phyloP scores from a whole-genome alignment of 2,329 filamentous ascomycete species.

The Hypoxylon sp. region DNA sequence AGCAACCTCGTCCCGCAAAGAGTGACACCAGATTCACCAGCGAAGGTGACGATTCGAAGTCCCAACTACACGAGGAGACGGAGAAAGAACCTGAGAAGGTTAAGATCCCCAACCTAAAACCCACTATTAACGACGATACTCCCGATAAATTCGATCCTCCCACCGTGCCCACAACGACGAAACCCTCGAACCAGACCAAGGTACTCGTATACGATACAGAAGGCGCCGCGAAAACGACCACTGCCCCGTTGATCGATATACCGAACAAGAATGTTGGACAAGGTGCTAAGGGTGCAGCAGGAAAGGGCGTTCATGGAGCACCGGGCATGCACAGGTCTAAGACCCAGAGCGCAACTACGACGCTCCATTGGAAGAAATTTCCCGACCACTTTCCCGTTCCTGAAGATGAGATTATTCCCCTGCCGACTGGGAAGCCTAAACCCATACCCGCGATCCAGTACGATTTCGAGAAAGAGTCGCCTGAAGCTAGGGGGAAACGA shows the following conservation, averaged over 20 bases:
- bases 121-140: constrained; percentile 31
- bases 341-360: constrained; percentile 45
- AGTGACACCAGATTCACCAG: constrained; percentile 22
- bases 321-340: constrained; percentile 43
- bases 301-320: constrained; percentile 40
- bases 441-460: constrained; percentile 83
- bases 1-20: constrained; percentile 29
- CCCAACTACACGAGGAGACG: constrained; percentile 40
- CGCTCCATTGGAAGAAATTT: constrained; percentile 80
- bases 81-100: constrained; percentile 36
- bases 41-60: constrained; percentile 39
- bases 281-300: constrained; percentile 47
- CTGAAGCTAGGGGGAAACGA: constrained; percentile 72
- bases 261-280: constrained; percentile 52
- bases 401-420: constrained; percentile 76
- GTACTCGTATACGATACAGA: constrained; percentile 49
- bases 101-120: constrained; percentile 48
- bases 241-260: constrained; percentile 49
- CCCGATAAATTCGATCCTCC: constrained; percentile 36
- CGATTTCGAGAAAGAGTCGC: constrained; percentile 76
- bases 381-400: constrained; percentile 84
- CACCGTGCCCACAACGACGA: constrained; percentile 35
- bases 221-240: constrained; percentile 47
- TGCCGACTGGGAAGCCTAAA: constrained; percentile 80
- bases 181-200: constrained; percentile 32